Evolutionary conservation across 2,329 filamentous ascomycete species (phyloP).

Genomic region (Ophiostoma triangulosporum): DNA sequence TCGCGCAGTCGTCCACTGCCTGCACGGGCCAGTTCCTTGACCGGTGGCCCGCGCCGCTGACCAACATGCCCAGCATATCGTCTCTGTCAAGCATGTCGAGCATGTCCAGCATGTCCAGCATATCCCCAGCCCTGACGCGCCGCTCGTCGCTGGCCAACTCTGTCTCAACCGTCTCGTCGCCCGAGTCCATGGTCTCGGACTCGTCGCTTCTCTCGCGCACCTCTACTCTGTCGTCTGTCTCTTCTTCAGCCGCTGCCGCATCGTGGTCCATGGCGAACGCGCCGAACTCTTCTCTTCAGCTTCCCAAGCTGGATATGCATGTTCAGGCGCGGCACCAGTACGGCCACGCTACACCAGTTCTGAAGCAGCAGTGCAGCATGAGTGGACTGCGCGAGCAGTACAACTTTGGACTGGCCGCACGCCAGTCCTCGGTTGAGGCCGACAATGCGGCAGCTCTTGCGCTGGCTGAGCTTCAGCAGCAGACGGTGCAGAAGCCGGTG

Average conservation of each 20-base stretch:
- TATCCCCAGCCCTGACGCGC: constrained; percentile 40
- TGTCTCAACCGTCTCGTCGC: constrained; percentile 48
- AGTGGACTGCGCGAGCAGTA: constrained; percentile 19
- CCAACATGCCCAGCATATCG: background rate
- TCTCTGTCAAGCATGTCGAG: constrained; percentile 28
- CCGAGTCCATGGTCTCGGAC: constrained; percentile 55
- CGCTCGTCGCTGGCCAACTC: constrained; percentile 51
- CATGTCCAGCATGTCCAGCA: constrained; percentile 21
- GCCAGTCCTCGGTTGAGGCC: constrained; percentile 36
- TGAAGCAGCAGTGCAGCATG: constrained; percentile 37
- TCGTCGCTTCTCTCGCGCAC: constrained; percentile 42
- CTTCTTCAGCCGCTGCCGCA: constrained; percentile 50
- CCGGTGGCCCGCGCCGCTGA: constrained; percentile 29
- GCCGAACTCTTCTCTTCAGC: constrained; percentile 29
- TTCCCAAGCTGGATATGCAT: constrained; percentile 31
- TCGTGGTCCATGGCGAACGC: constrained; percentile 47
- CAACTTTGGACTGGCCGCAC: constrained; percentile 31
- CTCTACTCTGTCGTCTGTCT: constrained; percentile 1
- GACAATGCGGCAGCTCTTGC: constrained; percentile 42
- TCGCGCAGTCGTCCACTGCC: constrained; percentile 38
- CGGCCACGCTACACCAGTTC: constrained; percentile 15
- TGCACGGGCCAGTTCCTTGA: constrained; percentile 37
- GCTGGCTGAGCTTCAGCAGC: constrained; percentile 47
- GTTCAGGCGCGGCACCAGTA: constrained; percentile 50
- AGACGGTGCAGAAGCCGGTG: constrained; percentile 17